phyloP scores from a whole-genome alignment of 2,329 filamentous ascomycete genomes.

The Lecanicillium sp. region DNA sequence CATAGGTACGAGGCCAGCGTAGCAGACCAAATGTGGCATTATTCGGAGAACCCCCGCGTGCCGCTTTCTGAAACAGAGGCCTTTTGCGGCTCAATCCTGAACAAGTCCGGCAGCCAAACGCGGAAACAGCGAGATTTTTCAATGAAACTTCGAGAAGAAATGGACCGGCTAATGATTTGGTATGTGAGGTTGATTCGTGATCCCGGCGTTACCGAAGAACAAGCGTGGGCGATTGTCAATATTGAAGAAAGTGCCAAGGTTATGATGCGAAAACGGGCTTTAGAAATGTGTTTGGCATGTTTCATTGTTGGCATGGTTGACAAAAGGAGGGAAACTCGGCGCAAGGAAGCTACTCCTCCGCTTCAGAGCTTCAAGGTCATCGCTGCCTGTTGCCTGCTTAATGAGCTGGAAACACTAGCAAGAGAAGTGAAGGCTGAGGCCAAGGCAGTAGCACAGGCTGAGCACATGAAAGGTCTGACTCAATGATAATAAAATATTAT shows the following conservation, averaged over 20 bases:
- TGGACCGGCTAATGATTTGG: constrained; percentile 36
- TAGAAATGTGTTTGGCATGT: constrained; percentile 12
- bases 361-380: constrained; percentile 8
- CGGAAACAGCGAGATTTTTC: constrained; percentile 43
- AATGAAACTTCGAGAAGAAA: constrained; percentile 42
- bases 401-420: constrained; percentile 16
- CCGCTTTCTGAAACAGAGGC: constrained; percentile 43
- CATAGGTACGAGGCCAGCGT: constrained; percentile 39
- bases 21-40: constrained; percentile 30
- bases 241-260: background rate
- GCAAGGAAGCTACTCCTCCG: background rate
- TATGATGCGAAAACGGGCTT: background rate
- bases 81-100: constrained; percentile 48
- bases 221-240: no score
- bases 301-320: constrained; percentile 1
- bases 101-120: constrained; percentile 39
- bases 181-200: constrained; percentile 27
- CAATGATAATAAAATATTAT: no score
- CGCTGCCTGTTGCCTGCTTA: constrained; percentile 21
- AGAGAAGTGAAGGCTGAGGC: constrained; percentile 9
- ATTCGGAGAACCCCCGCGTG: constrained; percentile 34
- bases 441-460: constrained; percentile 13
- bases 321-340: no score
- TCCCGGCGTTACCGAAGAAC: background rate
- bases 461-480: no score